Base-by-base conservation (phyloP, 2,329 filamentous ascomycete genomes). In the Nigrospora osmanthi region DNA sequence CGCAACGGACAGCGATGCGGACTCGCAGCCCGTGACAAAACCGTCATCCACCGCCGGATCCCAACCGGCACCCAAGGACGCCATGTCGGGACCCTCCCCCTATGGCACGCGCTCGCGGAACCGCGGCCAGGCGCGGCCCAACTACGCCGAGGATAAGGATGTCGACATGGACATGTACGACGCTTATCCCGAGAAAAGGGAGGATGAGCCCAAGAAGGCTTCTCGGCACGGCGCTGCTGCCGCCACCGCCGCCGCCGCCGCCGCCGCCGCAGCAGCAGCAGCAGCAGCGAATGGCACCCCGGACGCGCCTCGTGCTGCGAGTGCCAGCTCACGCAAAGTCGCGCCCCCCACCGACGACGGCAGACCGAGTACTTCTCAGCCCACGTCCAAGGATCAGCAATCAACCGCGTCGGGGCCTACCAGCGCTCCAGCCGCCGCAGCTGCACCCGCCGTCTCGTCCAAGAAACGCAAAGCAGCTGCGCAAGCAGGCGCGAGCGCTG, bases 91-190 rank as follows among this genome's bases (percentile, higher is more conserved):
- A 52, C 71, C 84, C 42, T 82, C 81, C 54, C 83, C 81, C 40
- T 96, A 98, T 67, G 91, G 91, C 59, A 98, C 93, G 62, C 85
- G 90, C 58, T 96, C 90, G 56, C 86, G 93, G 63, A 95, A 95
- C 67, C 85, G 90, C 59, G 85, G 86, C 58, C 81, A 78, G 54
- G 77, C 85, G 55, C 86, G 93, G 54, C 83, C 85, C 53, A 98
- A 98, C 67, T 98, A 98, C 66, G 91, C 93, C 42, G 93, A 98
- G 69, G 87, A 91, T 66, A 87, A 80, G 67, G 91, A 96, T 65
- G 75, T 90, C 54, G 91, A 97, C 58, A 81, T 87, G 66, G 93
- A 97, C 48, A 67, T 76, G 62, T 88, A 89, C 63, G 91, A 96
- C 58, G 78, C 75, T 62, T 69, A 75, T 59, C 63, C 70, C 43